Evolutionary conservation across 495 filamentous ascomycete species (phyloP), one percentile per base, ranked within the genome.

Genomic region (Aspergillus sclerotioniger): DNA sequence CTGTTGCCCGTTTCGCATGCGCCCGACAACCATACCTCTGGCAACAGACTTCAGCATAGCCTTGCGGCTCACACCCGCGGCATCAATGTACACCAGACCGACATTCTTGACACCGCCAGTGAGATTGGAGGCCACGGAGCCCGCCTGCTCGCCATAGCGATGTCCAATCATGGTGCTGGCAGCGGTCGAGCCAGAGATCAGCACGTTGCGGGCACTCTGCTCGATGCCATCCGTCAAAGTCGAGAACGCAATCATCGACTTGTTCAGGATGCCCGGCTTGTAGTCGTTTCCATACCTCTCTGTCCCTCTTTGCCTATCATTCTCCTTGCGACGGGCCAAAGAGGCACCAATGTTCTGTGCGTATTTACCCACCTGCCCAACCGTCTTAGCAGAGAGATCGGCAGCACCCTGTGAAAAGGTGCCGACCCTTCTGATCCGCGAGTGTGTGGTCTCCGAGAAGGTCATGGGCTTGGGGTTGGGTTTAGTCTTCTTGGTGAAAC

Each of bases 1-100:
- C 57, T 93, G 84, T n/a, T 92, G 88, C 6, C 89, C 90, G 28
- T 91, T 87, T 21, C 80, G 81, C 62, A 96, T 93, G 48, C 84
- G 85, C 15, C 94, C 94, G 16, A 98, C 89, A 0, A 98, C 90
- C 93, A 97, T 96, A n/a, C 95, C 94, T 76, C 96, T 97, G 19
- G 95, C 94, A 6, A 98, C 94, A 3, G 79, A 82, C 77, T 95
- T 98, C 59, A 98, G 83, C 51, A 98, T 82, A 0, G 95, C 95
- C 59, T 87, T 80, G 12, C 94, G 79, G 49, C 88, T 92, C 5
- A 98, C 95, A 5, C 94, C 94, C 0, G 90, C 86, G 7, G 92
- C 95, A 66, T 98, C 94, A 41, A 98, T 93, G 66, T 98, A 98
- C n/a, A 98, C 94, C 37, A 98, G 76, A 4, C 92, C 93, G 43